Conservation (phyloP, 192 early-diverging fungal species). For the Podila horticola region DNA sequence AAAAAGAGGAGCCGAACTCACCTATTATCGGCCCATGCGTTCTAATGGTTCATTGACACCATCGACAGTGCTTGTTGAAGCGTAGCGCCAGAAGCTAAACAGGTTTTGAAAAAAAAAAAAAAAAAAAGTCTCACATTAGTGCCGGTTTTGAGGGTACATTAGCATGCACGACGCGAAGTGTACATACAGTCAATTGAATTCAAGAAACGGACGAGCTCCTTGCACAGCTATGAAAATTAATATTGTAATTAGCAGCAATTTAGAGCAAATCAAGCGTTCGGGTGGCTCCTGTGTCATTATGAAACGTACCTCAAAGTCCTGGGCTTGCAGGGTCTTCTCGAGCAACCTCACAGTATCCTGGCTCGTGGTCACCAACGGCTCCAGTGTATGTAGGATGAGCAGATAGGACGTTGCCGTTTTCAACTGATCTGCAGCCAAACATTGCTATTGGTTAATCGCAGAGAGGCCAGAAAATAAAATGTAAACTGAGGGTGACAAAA, state of each 20-base stretch:
- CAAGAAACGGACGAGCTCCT: conserved; percentile 82
- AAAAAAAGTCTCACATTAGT: background rate
- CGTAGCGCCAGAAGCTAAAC: conserved; percentile 56
- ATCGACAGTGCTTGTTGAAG: conserved; percentile 55
- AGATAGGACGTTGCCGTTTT: conserved; percentile 93
- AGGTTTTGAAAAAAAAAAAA: conserved; percentile 7
- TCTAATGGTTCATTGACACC: conserved; percentile 19
- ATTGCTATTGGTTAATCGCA: conserved; percentile 58
- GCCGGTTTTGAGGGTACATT: background rate
- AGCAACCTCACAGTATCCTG: conserved; percentile 75
- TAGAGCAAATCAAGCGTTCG: background rate
- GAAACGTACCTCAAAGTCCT: conserved; percentile 80
- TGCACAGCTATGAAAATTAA: conserved; percentile 63
- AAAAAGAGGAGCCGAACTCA: background rate
- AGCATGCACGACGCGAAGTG: background rate
- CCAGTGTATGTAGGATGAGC: conserved; percentile 92
- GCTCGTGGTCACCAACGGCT: conserved; percentile 60
- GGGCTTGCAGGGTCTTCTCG: conserved; percentile 74
- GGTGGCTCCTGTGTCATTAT: background rate
- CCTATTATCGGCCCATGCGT: too few relatives aligned
- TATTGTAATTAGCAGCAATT: conserved; percentile 6
- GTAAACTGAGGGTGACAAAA: background rate
- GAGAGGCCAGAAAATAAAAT: background rate
- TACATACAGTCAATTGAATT: conserved; percentile 80
- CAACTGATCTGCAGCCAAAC: conserved; percentile 73